Evolutionary conservation across 2,329 filamentous ascomycete species (phyloP).

Genomic region (Emmonsia crescens): DNA sequence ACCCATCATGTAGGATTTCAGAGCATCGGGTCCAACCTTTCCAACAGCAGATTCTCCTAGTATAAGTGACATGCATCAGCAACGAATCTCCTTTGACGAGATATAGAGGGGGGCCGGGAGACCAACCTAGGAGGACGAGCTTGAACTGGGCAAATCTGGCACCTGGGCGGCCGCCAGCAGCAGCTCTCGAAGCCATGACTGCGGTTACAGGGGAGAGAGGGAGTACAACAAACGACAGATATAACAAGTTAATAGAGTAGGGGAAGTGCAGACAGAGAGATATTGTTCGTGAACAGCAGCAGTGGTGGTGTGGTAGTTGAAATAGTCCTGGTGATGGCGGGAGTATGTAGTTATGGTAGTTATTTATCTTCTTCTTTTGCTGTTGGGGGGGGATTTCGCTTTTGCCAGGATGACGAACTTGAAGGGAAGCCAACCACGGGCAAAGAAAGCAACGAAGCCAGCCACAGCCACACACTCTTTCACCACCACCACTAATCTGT

Average conservation of each 20-base stretch:
- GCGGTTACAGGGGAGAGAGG: background rate
- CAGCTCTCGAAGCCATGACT: conserved; percentile 76
- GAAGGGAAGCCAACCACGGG: background rate
- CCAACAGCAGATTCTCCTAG: conserved; percentile 95
- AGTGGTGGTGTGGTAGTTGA: background rate
- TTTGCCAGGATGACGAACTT: conserved; percentile 1
- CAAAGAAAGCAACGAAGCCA: background rate
- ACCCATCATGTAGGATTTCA: background rate
- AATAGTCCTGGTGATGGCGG: background rate
- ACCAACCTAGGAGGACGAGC: conserved; percentile 84
- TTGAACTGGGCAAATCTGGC: conserved; percentile 98
- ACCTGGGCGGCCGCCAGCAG: conserved; percentile 55
- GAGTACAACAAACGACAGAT: background rate
- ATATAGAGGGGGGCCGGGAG: background rate
- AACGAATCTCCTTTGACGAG: conserved; percentile 18
- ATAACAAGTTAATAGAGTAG: background rate
- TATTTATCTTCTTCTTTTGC: background rate
- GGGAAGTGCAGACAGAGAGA: background rate
- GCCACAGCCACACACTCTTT: background rate
- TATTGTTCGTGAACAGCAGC: background rate
- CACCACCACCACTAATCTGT: background rate
- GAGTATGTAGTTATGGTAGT: background rate
- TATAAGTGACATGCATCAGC: conserved; percentile 6
- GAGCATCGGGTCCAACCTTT: conserved; percentile 54
- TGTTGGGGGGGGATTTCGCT: background rate